Evolutionary conservation across 306 rosid species (phyloP).

Genomic region (Cucumis melo): DNA sequence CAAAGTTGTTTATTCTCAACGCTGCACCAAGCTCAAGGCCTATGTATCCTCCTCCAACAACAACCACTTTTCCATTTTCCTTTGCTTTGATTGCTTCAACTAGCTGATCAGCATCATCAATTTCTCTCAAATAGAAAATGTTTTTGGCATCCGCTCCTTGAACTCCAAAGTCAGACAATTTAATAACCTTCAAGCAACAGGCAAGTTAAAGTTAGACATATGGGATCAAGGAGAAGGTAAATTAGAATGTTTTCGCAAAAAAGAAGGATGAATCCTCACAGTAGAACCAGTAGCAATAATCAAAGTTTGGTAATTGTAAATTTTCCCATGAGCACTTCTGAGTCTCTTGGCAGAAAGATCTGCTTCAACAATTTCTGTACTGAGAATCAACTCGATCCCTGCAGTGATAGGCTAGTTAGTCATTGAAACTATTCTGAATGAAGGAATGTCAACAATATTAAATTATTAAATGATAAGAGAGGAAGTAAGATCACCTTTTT

Average conservation of each 20-base stretch:
- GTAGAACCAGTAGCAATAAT: constrained; percentile 84
- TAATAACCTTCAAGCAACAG: constrained; percentile 50
- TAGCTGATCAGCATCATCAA: constrained; percentile 80
- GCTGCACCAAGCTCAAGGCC: constrained; percentile 93
- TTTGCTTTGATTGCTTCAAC: constrained; percentile 59
- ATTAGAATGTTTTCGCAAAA: not conserved
- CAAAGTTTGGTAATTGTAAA: constrained; percentile 54
- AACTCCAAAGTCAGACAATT: constrained; percentile 76
- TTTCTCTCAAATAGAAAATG: constrained; percentile 84
- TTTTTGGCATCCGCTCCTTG: constrained; percentile 95
- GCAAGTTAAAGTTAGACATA: not conserved
- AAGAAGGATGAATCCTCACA: constrained; percentile 26
- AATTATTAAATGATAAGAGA: not conserved
- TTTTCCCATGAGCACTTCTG: constrained; percentile 52
- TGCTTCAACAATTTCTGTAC: constrained; percentile 75
- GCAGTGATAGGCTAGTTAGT: constrained; percentile 21
- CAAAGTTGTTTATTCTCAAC: constrained; percentile 57
- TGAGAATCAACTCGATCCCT: constrained; percentile 75
- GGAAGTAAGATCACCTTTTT: constrained; percentile 41
- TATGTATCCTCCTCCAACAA: constrained; percentile 97
- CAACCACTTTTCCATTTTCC: constrained; percentile 76
- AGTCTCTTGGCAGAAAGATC: constrained; percentile 63
- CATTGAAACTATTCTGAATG: not conserved
- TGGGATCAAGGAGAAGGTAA: not conserved
- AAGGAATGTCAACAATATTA: not conserved